Evolutionary conservation across 768 basidiomycete species (phyloP), one percentile per base, ranked within the genome.

Genomic region (Rubroboletus satanas): DNA sequence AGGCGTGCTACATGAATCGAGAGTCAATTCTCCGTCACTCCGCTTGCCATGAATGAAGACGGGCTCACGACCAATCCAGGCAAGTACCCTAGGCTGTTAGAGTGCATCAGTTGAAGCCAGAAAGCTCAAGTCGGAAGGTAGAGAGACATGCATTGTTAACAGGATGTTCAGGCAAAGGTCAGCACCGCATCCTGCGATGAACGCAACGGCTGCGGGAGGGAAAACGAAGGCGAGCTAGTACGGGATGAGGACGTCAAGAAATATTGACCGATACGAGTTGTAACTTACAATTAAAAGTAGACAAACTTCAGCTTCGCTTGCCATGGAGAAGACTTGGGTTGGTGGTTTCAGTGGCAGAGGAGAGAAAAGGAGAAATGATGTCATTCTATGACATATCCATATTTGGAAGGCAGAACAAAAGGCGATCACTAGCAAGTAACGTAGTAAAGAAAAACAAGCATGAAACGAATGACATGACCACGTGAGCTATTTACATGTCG

Each of bases 161-260:
- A 79, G 67, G 52, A 94, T 80, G 74, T 91, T 93, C 64, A 94
- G 83, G 57, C 93, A 78, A 31, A 93, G 77, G 71, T 93, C 91
- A 57, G 83, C 86, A 45, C 86, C 82, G 66, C 92, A 95, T 42
- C 92, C 92, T 7, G 88, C 78, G 47, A 93, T 68, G 64, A 91
- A 81, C 7, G 73, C 83, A 10, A 81, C 89, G 0, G 88, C 87
- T 0, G 87, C 88, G 3, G 90, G 88, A 14, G 90, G 90, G 66
- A 90, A 90, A 41, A 91, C 55, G 57, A 87, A 83, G 21, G 88
- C 84, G 47, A 90, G 77, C 88, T 90, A 39, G 23, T 7, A 7
- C 3, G 32, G 7, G 31, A 43, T 44, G n/a, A 54, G 15, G 17
- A n/a, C 9, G 32, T 21, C 17, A n/a, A 17, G 12, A 15, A 7